Evolutionary conservation across 176 grass and related monocot species (phyloP), one percentile per base, ranked within the genome.

Genomic region (Lolium perenne): DNA sequence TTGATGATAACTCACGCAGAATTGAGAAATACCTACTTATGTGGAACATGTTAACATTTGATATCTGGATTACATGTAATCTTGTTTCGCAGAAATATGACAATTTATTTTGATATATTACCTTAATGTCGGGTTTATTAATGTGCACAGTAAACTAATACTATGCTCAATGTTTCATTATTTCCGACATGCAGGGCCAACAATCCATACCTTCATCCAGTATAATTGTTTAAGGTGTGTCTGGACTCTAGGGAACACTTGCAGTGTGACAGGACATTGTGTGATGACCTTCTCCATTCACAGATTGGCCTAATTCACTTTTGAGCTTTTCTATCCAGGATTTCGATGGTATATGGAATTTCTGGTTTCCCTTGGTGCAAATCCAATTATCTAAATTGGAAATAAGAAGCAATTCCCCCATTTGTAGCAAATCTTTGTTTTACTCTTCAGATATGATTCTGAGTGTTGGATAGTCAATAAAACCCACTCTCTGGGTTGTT

Each of bases 31-130:
- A 5, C 20, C 21, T 11, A 16, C 41, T 64, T 71, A 45, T 71
- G 68, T 45, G 38, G 18, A 71, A 71, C 68, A 45, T 10, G 9
- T 43, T 71, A 45, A 46, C 40, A 72, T 72, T 72, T 72, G 69
- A 22, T 72, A 11, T 4, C 4, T 46, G n/a, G 18, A 69, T 40
- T 69, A 38, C 35, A 40, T 17, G 32, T 32, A 40, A 38, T 56
- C 29, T 38, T 68, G 7, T 68, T 68, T 8, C 7, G 6, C 38
- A 56, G 38, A 68, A 17, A 38, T 17, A 38, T 12, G 16, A 68
- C 0, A 18, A 20, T 17, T 69, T 16, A 35, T 66, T 26, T 66
- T 69, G 8, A 69, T 18, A 16, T 68, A 68, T 11, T 71, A 71
- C 18, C 67, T 71, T 20, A 46, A 0, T 46, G 41, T 0, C 10